phyloP scores from a whole-genome alignment of 129 eudicot species.

The Erigeron canadensis region DNA sequence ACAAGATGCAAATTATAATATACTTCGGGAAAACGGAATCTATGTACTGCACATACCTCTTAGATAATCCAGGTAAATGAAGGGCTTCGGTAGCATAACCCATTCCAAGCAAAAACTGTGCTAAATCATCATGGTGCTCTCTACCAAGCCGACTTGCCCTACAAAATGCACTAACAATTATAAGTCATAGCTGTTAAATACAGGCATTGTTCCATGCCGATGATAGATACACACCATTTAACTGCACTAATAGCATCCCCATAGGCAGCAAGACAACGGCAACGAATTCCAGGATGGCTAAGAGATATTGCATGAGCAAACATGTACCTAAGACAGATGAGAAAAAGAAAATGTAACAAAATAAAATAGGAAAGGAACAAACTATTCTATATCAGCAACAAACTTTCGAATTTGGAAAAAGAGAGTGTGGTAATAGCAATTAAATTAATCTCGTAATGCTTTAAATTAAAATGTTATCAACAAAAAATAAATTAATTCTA shows the following conservation, averaged over 20 bases:
- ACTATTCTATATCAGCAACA: neutral
- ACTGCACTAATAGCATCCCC: constrained; percentile 99
- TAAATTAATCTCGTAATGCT: neutral
- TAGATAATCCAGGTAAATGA: constrained; percentile 98
- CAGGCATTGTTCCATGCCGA: neutral
- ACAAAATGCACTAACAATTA: constrained; percentile 20
- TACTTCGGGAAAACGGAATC: neutral
- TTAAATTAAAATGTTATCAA: neutral
- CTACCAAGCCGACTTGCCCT: constrained; percentile 99
- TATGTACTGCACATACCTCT: constrained; percentile 38
- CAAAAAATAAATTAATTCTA: neutral
- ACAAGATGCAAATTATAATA: too few relatives aligned
- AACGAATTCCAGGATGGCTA: constrained; percentile 97
- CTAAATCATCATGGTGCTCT: constrained; percentile 98
- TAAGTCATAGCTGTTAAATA: neutral
- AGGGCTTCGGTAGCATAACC: constrained; percentile 99
- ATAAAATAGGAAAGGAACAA: neutral
- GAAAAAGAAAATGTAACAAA: neutral
- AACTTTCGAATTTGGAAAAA: neutral
- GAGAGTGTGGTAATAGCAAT: neutral
- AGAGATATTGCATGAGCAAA: constrained; percentile 97
- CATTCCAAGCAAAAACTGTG: constrained; percentile 99
- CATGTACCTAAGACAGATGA: constrained; percentile 63
- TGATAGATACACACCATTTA: constrained; percentile 59
- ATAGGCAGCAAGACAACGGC: constrained; percentile 99